Percentiles rank a stretch among this genome's conserved stretches.
These are phyloP conservation scores for Colletotrichum neosansevieriae DNA, from an alignment of 2,329 filamentous ascomycete genomes.

Conservation along the genomic window DNA sequence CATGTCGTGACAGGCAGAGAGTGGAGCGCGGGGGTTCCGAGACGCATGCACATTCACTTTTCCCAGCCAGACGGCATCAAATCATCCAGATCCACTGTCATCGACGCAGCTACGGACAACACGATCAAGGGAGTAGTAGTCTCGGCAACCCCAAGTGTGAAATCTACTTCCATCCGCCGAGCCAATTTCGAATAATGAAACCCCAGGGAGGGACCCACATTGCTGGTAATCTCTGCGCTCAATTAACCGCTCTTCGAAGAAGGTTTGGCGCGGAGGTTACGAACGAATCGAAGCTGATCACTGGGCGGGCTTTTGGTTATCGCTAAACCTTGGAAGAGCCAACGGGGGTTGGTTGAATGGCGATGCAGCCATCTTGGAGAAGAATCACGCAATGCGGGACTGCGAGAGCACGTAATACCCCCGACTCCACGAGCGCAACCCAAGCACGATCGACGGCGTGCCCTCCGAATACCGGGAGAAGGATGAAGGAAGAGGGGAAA, in stretches of 20 bases:
- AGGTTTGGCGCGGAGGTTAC: not conserved
- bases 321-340: slow-evolving; percentile 25
- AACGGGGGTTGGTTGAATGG: slow-evolving; percentile 20
- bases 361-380: slow-evolving; percentile 41
- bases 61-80: not conserved
- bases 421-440: slow-evolving; percentile 15
- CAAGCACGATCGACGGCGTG: slow-evolving; percentile 12
- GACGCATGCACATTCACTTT: not conserved
- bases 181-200: not conserved
- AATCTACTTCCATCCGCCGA: not conserved
- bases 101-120: not conserved
- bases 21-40: slow-evolving; percentile 18
- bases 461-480: slow-evolving; percentile 28
- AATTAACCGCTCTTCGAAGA: not conserved
- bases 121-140: not conserved
- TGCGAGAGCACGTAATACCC: slow-evolving; percentile 38
- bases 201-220: too few relatives aligned
- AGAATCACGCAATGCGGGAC: slow-evolving; percentile 41
- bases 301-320: not conserved
- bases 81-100: not conserved
- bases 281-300: not conserved
- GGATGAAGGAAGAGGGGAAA: not conserved
- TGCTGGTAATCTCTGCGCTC: not conserved
- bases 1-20: slow-evolving; percentile 33
- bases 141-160: slow-evolving; percentile 12